A percentile compares a stretch with the other conserved stretches of the same genome.
These are phyloP conservation scores for Fusarium cyanostomum DNA, from an alignment of 2,329 filamentous ascomycete genomes.

Conservation along the genomic window DNA sequence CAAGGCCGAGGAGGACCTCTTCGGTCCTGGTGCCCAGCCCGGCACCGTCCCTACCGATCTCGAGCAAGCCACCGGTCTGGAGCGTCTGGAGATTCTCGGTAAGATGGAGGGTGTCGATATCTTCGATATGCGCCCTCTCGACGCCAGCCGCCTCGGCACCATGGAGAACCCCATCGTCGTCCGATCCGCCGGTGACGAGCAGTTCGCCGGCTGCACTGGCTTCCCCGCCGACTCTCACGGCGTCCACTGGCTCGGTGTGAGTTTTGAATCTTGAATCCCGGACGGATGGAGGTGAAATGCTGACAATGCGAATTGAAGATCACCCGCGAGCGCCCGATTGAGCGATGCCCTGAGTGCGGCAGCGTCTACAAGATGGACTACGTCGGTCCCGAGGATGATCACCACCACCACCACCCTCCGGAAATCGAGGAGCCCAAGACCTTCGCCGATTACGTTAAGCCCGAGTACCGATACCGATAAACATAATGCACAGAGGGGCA, in stretches of 20 bases:
- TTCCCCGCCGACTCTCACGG: conserved; percentile 90
- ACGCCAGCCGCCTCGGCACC: conserved; percentile 91
- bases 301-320: conserved; percentile 61
- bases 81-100: conserved; percentile 97
- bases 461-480: conserved; percentile 84
- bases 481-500: conserved; percentile 38
- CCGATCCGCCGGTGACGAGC: conserved; percentile 92
- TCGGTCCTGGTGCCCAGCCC: conserved; percentile 81
- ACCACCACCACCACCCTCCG: conserved; percentile 68
- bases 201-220: conserved; percentile 96
- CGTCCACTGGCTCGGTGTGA: conserved; percentile 89
- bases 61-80: conserved; percentile 95
- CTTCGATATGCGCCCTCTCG: conserved; percentile 98
- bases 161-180: conserved; percentile 90
- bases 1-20: conserved; percentile 81
- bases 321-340: conserved; percentile 86
- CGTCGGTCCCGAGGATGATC: conserved; percentile 81
- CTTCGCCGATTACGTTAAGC: conserved; percentile 94
- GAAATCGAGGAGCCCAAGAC: conserved; percentile 90
- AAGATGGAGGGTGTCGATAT: conserved; percentile 99
- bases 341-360: conserved; percentile 97
- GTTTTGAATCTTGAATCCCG: conserved; percentile 47
- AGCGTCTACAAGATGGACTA: conserved; percentile 99
- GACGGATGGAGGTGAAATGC: conserved; percentile 26
- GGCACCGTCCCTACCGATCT: conserved; percentile 93